A percentile compares a stretch with the other conserved stretches of the same genome.
Conservation (phyloP, 768 basidiomycete species). For the Naganishia vaughanmartiniae region DNA sequence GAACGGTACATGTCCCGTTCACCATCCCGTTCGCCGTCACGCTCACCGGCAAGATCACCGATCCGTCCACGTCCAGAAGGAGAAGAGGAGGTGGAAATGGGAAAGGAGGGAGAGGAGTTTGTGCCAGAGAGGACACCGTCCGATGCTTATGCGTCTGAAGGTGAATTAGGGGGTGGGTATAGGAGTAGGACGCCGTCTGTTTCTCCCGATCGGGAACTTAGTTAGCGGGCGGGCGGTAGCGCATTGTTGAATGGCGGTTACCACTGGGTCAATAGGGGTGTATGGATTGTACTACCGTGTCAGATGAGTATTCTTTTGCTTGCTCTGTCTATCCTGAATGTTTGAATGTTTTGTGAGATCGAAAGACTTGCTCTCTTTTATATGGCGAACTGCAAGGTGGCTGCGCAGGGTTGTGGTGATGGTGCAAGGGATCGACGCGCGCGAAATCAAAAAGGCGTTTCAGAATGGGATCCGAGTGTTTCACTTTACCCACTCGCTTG, state of each 20-base stretch:
- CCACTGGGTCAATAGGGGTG: not conserved
- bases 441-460: not conserved
- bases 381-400: no score
- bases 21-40: slow-evolving; percentile 19
- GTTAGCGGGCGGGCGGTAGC: not conserved
- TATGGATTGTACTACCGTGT: slow-evolving; percentile 9
- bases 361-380: no score
- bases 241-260: not conserved
- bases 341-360: no score
- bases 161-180: slow-evolving; percentile 13
- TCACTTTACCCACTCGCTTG: not conserved
- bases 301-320: not conserved
- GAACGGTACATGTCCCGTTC: slow-evolving; percentile 18
- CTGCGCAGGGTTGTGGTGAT: no score
- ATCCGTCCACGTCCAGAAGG: not conserved
- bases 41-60: not conserved
- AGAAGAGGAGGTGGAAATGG: not conserved
- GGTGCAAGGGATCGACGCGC: not conserved
- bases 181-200: slow-evolving; percentile 14
- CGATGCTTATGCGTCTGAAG: slow-evolving; percentile 29
- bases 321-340: no score
- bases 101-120: not conserved
- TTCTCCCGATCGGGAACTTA: slow-evolving; percentile 25
- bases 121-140: slow-evolving; percentile 25
- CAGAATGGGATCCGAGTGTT: slow-evolving; percentile 19